phyloP scores from a whole-genome alignment of 2,329 filamentous ascomycete genomes.

The Huntiella moniliformis region DNA sequence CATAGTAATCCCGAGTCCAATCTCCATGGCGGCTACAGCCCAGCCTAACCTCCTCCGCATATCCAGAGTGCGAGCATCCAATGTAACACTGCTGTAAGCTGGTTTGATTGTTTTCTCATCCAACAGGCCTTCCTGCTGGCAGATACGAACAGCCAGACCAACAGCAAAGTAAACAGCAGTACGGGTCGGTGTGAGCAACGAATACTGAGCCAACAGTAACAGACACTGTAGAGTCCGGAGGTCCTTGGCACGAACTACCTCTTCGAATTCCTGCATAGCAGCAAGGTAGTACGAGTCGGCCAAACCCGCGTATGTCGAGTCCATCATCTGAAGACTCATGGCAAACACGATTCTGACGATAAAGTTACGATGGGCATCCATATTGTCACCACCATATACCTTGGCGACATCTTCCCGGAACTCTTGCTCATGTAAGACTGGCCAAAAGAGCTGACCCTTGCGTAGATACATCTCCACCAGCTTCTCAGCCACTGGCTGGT shows the following conservation, averaged over 20 bases:
- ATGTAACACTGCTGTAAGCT: slow-evolving; percentile 36
- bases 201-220: slow-evolving; percentile 74
- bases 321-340: slow-evolving; percentile 84
- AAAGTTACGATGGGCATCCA: slow-evolving; percentile 72
- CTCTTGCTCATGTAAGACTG: slow-evolving; percentile 65
- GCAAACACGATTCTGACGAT: slow-evolving; percentile 80
- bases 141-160: slow-evolving; percentile 70
- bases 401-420: slow-evolving; percentile 61
- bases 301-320: slow-evolving; percentile 73
- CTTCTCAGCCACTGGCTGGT: slow-evolving; percentile 52
- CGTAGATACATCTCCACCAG: slow-evolving; percentile 72
- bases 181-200: slow-evolving; percentile 73
- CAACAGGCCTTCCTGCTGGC: slow-evolving; percentile 70
- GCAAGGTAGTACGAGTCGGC: slow-evolving; percentile 91
- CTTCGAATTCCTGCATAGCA: slow-evolving; percentile 68
- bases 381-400: slow-evolving; percentile 52
- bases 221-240: slow-evolving; percentile 80
- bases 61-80: slow-evolving; percentile 62
- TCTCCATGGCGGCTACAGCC: slow-evolving; percentile 77
- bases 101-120: slow-evolving; percentile 73
- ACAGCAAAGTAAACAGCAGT: slow-evolving; percentile 89
- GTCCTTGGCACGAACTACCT: slow-evolving; percentile 72
- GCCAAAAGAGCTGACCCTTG: slow-evolving; percentile 79
- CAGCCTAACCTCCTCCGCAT: slow-evolving; percentile 78
- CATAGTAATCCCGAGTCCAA: slow-evolving; percentile 69